These are phyloP conservation scores for Rhexocercosporidium sp. DNA, from an alignment of 2,329 filamentous ascomycete species.

Conservation along the genomic window DNA sequence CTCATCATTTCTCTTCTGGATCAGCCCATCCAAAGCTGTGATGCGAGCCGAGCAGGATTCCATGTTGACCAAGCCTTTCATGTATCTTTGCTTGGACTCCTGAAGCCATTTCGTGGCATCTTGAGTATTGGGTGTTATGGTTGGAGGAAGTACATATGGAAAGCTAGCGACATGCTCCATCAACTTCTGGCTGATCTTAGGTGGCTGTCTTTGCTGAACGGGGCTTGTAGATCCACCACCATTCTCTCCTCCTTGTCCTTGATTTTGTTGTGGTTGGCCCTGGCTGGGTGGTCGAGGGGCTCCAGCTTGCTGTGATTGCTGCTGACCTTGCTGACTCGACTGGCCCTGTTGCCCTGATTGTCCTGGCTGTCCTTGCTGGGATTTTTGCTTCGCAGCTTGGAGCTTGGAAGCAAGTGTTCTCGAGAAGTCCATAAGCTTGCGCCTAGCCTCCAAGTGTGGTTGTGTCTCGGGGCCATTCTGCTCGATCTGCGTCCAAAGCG, in stretches of 20 bases:
- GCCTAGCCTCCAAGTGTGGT: conserved; percentile 56
- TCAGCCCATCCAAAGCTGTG: conserved; percentile 48
- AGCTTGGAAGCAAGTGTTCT: conserved; percentile 61
- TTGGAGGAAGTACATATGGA: conserved; percentile 51
- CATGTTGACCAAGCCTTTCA: conserved; percentile 55
- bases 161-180: conserved; percentile 55
- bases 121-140: conserved; percentile 50
- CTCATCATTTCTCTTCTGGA: conserved; percentile 50
- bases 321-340: conserved; percentile 23
- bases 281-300: conserved; percentile 30
- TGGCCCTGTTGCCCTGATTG: conserved; percentile 23
- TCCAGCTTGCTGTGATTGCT: conserved; percentile 25
- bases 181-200: conserved; percentile 41
- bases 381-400: conserved; percentile 40
- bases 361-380: conserved; percentile 23
- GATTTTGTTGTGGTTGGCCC: conserved; percentile 27
- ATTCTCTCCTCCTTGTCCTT: conserved; percentile 30
- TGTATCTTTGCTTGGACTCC: conserved; percentile 54
- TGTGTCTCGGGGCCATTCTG: conserved; percentile 54
- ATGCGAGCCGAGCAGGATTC: conserved; percentile 51
- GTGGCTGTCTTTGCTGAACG: conserved; percentile 25
- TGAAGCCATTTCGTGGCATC: conserved; percentile 53
- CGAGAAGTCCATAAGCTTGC: conserved; percentile 66
- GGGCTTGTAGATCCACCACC: neutral
- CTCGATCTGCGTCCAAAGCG: conserved; percentile 57